Evolutionary conservation across 345 rosid species (phyloP).

Genomic region (Ceriops decandra): DNA sequence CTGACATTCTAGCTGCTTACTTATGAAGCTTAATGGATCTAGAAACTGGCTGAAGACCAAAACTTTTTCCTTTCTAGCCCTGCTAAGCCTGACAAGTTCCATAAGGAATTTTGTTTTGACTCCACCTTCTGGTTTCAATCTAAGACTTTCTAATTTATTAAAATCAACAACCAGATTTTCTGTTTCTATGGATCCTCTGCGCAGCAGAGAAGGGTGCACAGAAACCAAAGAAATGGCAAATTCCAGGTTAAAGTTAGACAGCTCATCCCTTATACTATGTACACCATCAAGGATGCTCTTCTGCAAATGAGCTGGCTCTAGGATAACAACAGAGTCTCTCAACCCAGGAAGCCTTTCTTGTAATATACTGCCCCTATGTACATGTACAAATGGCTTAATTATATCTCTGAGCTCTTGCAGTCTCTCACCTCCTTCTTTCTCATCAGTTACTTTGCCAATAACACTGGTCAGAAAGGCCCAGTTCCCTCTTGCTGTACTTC

Average conservation of each 20-base stretch:
- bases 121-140: constrained; percentile 43
- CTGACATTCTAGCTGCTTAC: constrained; percentile 32
- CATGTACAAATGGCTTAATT: constrained; percentile 66
- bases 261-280: constrained; percentile 8
- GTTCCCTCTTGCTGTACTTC: constrained; percentile 24
- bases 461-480: constrained; percentile 34
- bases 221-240: constrained; percentile 44
- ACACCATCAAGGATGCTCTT: constrained; percentile 30
- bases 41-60: constrained; percentile 64
- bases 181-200: background rate
- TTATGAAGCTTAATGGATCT: constrained; percentile 44
- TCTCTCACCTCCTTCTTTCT: constrained; percentile 8
- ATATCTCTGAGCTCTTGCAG: constrained; percentile 27
- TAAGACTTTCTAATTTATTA: constrained; percentile 23
- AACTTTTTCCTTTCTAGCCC: constrained; percentile 49
- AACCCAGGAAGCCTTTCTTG: constrained; percentile 61
- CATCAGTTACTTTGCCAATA: constrained; percentile 27
- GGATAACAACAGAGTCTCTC: constrained; percentile 48
- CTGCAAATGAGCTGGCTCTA: constrained; percentile 47
- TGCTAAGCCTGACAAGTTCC: constrained; percentile 46
- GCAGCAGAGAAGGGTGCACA: constrained; percentile 60
- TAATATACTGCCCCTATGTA: constrained; percentile 58
- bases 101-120: constrained; percentile 55
- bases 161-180: constrained; percentile 13
- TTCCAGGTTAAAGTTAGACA: constrained; percentile 21